Conservation (phyloP, 768 basidiomycete species). For the Lactifluus piperatus region DNA sequence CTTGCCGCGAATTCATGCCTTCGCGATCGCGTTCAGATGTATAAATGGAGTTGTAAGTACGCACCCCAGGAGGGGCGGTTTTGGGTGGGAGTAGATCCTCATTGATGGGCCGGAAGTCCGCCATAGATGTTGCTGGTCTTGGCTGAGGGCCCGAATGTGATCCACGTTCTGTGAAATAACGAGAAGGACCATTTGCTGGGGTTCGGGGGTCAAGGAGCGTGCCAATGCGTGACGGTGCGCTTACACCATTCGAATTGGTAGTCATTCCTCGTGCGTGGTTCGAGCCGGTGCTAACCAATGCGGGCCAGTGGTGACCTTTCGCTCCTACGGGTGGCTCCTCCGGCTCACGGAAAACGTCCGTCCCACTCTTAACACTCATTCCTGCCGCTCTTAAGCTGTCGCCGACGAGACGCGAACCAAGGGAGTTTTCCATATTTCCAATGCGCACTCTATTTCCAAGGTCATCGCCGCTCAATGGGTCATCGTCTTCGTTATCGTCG, state of each 20-base stretch:
- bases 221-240: constrained; percentile 2
- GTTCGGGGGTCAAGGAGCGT: constrained; percentile 18
- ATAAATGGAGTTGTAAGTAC: constrained; percentile 37
- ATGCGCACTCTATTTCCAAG: constrained; percentile 44
- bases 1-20: constrained; percentile 6
- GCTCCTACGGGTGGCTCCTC: neutral
- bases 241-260: constrained; percentile 1
- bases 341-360: constrained; percentile 30
- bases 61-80: constrained; percentile 32
- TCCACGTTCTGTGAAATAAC: constrained; percentile 9
- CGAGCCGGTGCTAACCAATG: neutral
- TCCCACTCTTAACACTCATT: constrained; percentile 32
- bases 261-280: neutral
- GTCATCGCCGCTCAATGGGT: constrained; percentile 5
- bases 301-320: neutral
- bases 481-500: constrained; percentile 24
- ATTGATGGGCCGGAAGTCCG: constrained; percentile 19
- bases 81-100: constrained; percentile 28
- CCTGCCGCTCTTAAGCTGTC: constrained; percentile 69
- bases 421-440: constrained; percentile 63
- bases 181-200: constrained; percentile 15
- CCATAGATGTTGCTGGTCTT: constrained; percentile 30
- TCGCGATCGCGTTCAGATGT: constrained; percentile 26
- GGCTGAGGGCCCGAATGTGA: constrained; percentile 12
- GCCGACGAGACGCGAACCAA: constrained; percentile 53